These are phyloP conservation scores for Mucor velutinosus DNA, from an alignment of 371 early-diverging fungal genomes.

Conservation along the genomic window DNA sequence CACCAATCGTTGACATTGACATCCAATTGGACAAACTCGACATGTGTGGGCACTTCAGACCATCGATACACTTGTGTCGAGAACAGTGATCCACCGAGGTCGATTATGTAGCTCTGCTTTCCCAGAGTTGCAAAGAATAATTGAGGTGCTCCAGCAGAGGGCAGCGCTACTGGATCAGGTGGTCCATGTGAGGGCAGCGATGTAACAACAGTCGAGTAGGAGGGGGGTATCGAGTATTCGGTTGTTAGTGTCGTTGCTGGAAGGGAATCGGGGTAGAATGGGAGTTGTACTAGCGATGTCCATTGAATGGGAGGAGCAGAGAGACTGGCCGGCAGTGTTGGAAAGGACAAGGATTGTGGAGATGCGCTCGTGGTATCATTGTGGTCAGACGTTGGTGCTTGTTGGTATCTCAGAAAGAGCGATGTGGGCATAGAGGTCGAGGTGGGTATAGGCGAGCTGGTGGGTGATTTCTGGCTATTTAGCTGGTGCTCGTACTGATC, in stretches of 20 bases:
- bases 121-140: constrained; percentile 48
- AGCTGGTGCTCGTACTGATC: constrained; percentile 33
- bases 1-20: constrained; percentile 27
- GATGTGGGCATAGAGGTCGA: background rate
- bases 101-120: constrained; percentile 48
- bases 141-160: constrained; percentile 40
- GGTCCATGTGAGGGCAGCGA: constrained; percentile 23
- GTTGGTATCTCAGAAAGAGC: constrained; percentile 4
- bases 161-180: constrained; percentile 46
- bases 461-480: background rate
- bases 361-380: background rate
- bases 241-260: constrained; percentile 39
- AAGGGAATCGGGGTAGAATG: constrained; percentile 46
- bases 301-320: constrained; percentile 36
- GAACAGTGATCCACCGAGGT: constrained; percentile 38
- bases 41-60: constrained; percentile 38
- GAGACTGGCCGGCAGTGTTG: constrained; percentile 24
- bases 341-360: background rate
- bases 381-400: background rate
- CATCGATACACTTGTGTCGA: constrained; percentile 44
- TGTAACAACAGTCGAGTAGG: constrained; percentile 43
- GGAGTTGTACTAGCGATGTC: constrained; percentile 47
- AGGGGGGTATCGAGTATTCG: constrained; percentile 44
- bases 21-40: constrained; percentile 38
- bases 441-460: constrained; percentile 11